A percentile compares a stretch with the other conserved stretches of the same genome.
Evolutionary conservation across 1,139 yeast genomes (phyloP).

Genomic region (Citeromyces hawaiiensis): DNA sequence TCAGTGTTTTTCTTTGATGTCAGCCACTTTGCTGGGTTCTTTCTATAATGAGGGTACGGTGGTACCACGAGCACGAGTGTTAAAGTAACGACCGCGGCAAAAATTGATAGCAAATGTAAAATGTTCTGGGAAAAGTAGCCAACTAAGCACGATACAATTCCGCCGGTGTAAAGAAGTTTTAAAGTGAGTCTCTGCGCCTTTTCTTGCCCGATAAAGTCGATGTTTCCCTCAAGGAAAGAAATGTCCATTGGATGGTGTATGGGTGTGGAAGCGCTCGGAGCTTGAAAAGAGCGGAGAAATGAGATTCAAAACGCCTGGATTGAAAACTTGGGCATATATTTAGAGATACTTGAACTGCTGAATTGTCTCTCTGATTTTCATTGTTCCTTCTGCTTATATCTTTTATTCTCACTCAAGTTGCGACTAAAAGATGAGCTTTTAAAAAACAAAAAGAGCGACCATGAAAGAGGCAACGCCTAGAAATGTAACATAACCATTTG

Average conservation of each 20-base stretch:
- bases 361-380: too few species aligned
- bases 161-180: constrained; percentile 17
- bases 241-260: not conserved
- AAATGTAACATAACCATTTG: too few species aligned
- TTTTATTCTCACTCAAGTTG: too few species aligned
- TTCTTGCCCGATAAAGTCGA: constrained; percentile 51
- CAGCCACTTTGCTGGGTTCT: constrained; percentile 30
- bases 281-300: too few species aligned
- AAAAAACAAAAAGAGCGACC: too few species aligned
- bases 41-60: constrained; percentile 40
- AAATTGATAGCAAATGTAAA: constrained; percentile 20
- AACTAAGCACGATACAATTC: constrained; percentile 22
- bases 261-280: not conserved
- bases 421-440: too few species aligned
- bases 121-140: constrained; percentile 34
- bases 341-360: too few species aligned
- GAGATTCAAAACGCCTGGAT: too few species aligned
- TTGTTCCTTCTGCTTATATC: too few species aligned
- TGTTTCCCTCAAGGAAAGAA: constrained; percentile 33
- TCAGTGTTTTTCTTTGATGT: constrained; percentile 6
- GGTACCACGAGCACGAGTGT: constrained; percentile 32
- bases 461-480: too few species aligned
- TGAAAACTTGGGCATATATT: too few species aligned
- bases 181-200: constrained; percentile 19
- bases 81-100: constrained; percentile 21